A percentile compares a stretch with the other conserved stretches of the same genome.
Evolutionary conservation across 345 rosid genomes (phyloP).

Genomic region (Excoecaria cochinchinensis): DNA sequence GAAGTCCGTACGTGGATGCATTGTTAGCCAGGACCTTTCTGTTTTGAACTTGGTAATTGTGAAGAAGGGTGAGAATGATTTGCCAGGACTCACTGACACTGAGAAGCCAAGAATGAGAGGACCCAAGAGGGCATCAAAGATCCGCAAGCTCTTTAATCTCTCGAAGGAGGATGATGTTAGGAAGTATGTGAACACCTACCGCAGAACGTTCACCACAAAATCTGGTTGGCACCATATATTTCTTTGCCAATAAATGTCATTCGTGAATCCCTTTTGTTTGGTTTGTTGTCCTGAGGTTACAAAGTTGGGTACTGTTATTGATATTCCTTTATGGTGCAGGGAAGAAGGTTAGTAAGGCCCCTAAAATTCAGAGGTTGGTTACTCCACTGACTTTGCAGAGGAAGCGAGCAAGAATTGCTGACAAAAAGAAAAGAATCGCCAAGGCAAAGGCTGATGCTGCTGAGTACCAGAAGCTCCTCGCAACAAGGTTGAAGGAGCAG

Average conservation of each 20-base stretch:
- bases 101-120: conserved; percentile 88
- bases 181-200: conserved; percentile 83
- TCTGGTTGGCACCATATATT: conserved; percentile 37
- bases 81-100: conserved; percentile 73
- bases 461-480: conserved; percentile 33
- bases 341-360: conserved; percentile 30
- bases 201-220: conserved; percentile 71
- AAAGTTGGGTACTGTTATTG: not conserved
- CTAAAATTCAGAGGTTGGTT: conserved; percentile 30
- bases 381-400: conserved; percentile 31
- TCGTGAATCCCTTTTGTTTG: not conserved
- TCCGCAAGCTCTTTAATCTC: conserved; percentile 72
- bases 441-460: conserved; percentile 36
- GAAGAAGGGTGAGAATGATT: conserved; percentile 75
- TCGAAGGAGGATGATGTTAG: conserved; percentile 78
- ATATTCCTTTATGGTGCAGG: conserved; percentile 14
- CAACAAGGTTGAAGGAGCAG: conserved; percentile 35
- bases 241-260: not conserved
- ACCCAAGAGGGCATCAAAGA: conserved; percentile 83
- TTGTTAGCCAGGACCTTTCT: conserved; percentile 77
- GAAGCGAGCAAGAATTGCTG: conserved; percentile 28
- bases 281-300: not conserved
- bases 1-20: conserved; percentile 89
- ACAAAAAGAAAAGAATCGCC: conserved; percentile 30
- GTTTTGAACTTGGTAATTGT: conserved; percentile 79